Evolutionary conservation across 2,329 filamentous ascomycete species (phyloP).

Genomic region (Exophiala sp.): DNA sequence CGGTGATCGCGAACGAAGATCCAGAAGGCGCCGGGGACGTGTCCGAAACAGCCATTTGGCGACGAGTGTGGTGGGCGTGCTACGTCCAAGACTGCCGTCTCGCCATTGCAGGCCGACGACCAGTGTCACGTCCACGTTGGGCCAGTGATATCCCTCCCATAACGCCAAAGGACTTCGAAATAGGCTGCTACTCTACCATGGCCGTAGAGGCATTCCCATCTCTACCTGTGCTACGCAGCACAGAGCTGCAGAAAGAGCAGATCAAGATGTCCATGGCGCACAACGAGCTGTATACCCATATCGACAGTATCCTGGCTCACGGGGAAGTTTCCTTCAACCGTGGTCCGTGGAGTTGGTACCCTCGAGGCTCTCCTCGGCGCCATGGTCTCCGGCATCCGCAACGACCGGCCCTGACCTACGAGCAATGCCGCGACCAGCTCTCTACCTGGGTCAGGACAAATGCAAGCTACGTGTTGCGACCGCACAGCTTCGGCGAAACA

Average conservation of each 20-base stretch:
- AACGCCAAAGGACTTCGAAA: not conserved
- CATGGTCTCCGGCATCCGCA: no score
- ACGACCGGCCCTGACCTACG: not conserved
- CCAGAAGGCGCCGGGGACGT: not conserved
- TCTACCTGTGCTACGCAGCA: not conserved
- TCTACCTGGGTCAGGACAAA: not conserved
- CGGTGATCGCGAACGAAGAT: not conserved
- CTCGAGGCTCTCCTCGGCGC: no score
- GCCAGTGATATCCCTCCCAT: not conserved
- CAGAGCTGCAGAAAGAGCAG: not conserved
- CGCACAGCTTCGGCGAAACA: not conserved
- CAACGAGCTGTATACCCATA: not conserved
- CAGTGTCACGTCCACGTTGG: not conserved
- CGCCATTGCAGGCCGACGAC: not conserved
- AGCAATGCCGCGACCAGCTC: not conserved
- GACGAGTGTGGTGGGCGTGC: not conserved
- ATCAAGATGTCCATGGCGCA: not conserved
- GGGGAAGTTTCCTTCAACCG: not conserved
- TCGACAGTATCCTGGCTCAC: not conserved
- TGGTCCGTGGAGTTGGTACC: not conserved
- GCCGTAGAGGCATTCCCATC: not conserved
- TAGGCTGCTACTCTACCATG: not conserved
- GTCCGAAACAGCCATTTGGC: not conserved
- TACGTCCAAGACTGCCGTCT: not conserved
- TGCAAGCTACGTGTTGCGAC: not conserved